These are phyloP conservation scores for Cicer judaicum DNA, from an alignment of 306 rosid species.

Conservation along the genomic window DNA sequence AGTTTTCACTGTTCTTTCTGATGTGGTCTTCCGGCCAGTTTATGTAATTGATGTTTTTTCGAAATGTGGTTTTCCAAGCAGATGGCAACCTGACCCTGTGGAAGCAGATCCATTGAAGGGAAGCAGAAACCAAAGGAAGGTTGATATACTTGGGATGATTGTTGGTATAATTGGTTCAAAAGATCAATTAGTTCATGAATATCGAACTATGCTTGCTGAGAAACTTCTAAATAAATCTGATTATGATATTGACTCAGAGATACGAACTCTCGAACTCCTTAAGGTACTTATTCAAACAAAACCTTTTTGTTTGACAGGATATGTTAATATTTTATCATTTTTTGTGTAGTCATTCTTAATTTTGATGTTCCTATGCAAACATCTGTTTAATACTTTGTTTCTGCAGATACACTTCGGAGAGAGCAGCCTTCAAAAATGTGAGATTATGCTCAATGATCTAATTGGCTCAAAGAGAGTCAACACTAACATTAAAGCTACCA, in stretches of 20 bases:
- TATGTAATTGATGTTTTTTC: slow-evolving; percentile 36
- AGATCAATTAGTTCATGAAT: slow-evolving; percentile 93
- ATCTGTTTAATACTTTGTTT: slow-evolving; percentile 43
- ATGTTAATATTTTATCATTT: slow-evolving; percentile 34
- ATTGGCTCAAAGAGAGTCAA: slow-evolving; percentile 85
- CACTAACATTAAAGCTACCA: slow-evolving; percentile 87
- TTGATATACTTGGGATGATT: slow-evolving; percentile 97
- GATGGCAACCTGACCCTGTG: slow-evolving; percentile 99
- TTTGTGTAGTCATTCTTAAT: slow-evolving; percentile 20
- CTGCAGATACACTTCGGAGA: slow-evolving; percentile 94
- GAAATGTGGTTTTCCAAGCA: slow-evolving; percentile 51
- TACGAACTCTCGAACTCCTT: slow-evolving; percentile 94
- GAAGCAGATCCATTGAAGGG: slow-evolving; percentile 96
- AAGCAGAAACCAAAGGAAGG: slow-evolving; percentile 85
- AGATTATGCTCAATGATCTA: slow-evolving; percentile 94
- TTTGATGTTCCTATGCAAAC: slow-evolving; percentile 32
- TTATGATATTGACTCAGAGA: slow-evolving; percentile 92
- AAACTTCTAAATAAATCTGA: slow-evolving; percentile 94
- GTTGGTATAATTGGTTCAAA: slow-evolving; percentile 94
- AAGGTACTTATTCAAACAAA: slow-evolving; percentile 59
- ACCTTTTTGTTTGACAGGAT: slow-evolving; percentile 36
- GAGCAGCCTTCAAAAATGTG: slow-evolving; percentile 97
- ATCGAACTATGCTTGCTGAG: slow-evolving; percentile 98
- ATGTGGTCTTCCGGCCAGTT: slow-evolving; percentile 17
- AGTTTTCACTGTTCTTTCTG: slow-evolving; percentile 20